phyloP scores from a whole-genome alignment of 768 basidiomycete species.

The Lactarius quietus region DNA sequence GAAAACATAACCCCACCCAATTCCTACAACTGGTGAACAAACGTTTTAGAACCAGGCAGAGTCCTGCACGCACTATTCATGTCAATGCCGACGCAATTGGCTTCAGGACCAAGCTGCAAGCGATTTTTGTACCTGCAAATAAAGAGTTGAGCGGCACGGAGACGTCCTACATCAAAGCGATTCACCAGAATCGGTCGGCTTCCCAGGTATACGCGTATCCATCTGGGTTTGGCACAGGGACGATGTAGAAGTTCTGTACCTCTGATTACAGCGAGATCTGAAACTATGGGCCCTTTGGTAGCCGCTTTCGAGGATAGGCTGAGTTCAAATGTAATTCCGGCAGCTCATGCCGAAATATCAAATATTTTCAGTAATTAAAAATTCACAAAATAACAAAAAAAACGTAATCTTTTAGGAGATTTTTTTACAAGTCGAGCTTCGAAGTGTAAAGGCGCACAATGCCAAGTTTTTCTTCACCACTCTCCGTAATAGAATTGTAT shows the following conservation, averaged over 20 bases:
- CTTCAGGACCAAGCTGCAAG: constrained; percentile 45
- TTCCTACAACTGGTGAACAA: not conserved
- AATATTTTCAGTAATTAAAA: too few species aligned
- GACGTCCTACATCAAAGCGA: not conserved
- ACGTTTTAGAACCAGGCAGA: not conserved
- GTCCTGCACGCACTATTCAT: constrained; percentile 53
- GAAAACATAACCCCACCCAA: constrained; percentile 1
- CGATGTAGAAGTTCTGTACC: constrained; percentile 57
- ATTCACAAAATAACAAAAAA: too few species aligned
- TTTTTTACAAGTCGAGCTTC: too few species aligned
- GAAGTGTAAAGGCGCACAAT: too few species aligned
- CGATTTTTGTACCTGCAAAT: constrained; percentile 66
- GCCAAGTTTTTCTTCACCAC: too few species aligned
- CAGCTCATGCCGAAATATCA: too few species aligned
- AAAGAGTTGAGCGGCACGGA: not conserved
- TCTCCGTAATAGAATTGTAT: too few species aligned
- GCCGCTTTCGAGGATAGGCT: too few species aligned
- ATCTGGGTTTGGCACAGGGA: constrained; percentile 66
- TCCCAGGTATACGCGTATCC: constrained; percentile 77
- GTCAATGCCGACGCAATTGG: constrained; percentile 66
- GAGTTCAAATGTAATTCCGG: too few species aligned
- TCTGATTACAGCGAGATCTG: too few species aligned
- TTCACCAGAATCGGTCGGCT: constrained; percentile 59
- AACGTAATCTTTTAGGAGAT: too few species aligned
- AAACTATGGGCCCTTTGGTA: too few species aligned